Percentiles rank a stretch among this genome's conserved stretches.
Evolutionary conservation across 768 basidiomycete species (phyloP).

Genomic region (Naganishia onofrii): DNA sequence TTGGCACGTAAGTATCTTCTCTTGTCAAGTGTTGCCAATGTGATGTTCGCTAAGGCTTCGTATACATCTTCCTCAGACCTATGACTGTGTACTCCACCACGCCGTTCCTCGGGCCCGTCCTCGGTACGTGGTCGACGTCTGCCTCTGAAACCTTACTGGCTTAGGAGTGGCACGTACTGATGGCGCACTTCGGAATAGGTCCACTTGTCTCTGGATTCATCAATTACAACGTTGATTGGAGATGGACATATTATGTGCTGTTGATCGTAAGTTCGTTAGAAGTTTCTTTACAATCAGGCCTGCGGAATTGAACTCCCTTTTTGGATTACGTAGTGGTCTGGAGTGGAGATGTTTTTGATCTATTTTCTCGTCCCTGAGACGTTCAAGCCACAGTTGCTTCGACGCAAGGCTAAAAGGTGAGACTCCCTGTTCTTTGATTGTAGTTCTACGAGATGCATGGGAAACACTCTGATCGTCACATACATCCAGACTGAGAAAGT

Average conservation of each 20-base stretch:
- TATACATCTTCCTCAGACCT: background rate
- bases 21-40: background rate
- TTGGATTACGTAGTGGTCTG: conserved; percentile 68
- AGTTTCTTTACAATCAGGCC: no score
- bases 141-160: no score
- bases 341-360: conserved; percentile 59
- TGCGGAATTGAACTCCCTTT: no score
- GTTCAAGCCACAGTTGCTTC: conserved; percentile 63
- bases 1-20: conserved; percentile 53
- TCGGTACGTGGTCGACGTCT: background rate
- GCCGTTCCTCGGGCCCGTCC: background rate
- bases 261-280: conserved; percentile 59
- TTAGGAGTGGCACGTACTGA: no score
- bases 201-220: conserved; percentile 61
- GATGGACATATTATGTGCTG: conserved; percentile 74
- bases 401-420: conserved; percentile 62
- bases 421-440: no score
- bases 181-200: conserved; percentile 50
- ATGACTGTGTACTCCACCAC: background rate
- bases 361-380: conserved; percentile 70
- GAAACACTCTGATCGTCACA: no score
- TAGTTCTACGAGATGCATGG: no score
- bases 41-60: no score
- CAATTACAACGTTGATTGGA: conserved; percentile 57
- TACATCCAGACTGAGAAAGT: conserved; percentile 59